A percentile compares a stretch with the other conserved stretches of the same genome.
Conservation (phyloP, 2,329 filamentous ascomycete species). For the Aspergillus pseudoglaucus region DNA sequence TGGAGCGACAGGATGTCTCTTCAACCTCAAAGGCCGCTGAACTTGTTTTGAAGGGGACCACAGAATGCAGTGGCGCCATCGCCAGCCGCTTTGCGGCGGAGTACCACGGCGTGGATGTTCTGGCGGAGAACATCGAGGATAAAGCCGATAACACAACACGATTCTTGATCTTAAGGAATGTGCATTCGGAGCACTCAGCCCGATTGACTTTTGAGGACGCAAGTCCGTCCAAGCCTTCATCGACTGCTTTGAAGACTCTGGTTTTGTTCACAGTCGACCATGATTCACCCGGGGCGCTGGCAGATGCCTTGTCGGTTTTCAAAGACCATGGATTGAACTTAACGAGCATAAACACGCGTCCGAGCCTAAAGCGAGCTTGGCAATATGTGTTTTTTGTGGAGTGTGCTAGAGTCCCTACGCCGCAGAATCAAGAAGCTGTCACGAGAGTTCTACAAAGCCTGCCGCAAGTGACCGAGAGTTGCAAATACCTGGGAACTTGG, state of each 20-base stretch:
- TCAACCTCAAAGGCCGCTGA: slow-evolving; percentile 82
- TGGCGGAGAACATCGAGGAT: slow-evolving; percentile 49
- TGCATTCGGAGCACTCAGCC: slow-evolving; percentile 19
- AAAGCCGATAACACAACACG: slow-evolving; percentile 42
- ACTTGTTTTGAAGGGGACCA: slow-evolving; percentile 55
- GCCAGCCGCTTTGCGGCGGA: slow-evolving; percentile 67
- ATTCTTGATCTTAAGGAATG: slow-evolving; percentile 40
- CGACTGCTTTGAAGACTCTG: slow-evolving; percentile 56
- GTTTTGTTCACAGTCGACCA: slow-evolving; percentile 80
- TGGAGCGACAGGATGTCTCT: slow-evolving; percentile 76
- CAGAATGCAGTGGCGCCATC: slow-evolving; percentile 66
- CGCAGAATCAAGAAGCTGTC: slow-evolving; percentile 22
- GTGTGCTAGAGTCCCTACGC: slow-evolving; percentile 55
- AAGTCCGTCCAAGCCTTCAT: slow-evolving; percentile 2
- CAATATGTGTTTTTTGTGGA: slow-evolving; percentile 95
- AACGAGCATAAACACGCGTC: slow-evolving; percentile 83
- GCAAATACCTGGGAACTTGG: slow-evolving; percentile 38
- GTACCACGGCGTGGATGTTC: slow-evolving; percentile 60
- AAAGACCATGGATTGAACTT: slow-evolving; percentile 67
- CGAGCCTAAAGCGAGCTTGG: slow-evolving; percentile 68
- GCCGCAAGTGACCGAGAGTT: slow-evolving; percentile 30
- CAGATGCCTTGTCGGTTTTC: slow-evolving; percentile 74
- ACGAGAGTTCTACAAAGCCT: slow-evolving; percentile 28
- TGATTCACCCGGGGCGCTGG: slow-evolving; percentile 70
- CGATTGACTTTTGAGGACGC: slow-evolving; percentile 12